Evolutionary conservation across 441 rosid genomes (phyloP).

Genomic region (Geranium incanum): DNA sequence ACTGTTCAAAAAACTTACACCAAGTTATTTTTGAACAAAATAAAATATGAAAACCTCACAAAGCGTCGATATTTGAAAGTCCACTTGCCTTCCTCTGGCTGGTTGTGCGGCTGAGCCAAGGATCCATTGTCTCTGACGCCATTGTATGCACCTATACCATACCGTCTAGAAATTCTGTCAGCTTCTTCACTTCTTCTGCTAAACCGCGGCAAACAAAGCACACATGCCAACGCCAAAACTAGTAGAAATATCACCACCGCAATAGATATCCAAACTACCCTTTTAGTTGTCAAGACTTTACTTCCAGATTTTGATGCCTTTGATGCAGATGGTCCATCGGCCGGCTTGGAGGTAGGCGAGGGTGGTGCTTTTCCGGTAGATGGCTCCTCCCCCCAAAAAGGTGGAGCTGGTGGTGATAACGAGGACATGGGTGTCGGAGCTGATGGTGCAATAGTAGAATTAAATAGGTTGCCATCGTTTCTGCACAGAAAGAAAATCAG

Average conservation of each 20-base stretch:
- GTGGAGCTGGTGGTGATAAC: constrained; percentile 33
- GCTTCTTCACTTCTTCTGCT: constrained; percentile 31
- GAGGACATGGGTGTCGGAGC: constrained; percentile 48
- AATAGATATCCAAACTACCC: constrained; percentile 31
- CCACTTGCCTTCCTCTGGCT: constrained; percentile 42
- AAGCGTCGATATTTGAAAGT: constrained; percentile 12
- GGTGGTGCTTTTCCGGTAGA: constrained; percentile 48
- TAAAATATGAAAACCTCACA: constrained; percentile 12
- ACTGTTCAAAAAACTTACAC: constrained; percentile 26
- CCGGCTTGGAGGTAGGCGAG: constrained; percentile 27
- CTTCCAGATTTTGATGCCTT: constrained; percentile 34
- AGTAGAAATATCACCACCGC: constrained; percentile 33
- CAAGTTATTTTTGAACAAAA: neutral
- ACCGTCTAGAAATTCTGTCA: constrained; percentile 27
- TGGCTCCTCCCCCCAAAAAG: constrained; percentile 40
- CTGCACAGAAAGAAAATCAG: constrained; percentile 32
- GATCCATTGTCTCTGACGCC: constrained; percentile 30
- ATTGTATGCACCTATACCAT: constrained; percentile 22
- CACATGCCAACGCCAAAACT: constrained; percentile 25
- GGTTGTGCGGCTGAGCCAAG: constrained; percentile 22
- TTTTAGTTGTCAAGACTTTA: constrained; percentile 33
- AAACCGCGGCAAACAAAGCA: constrained; percentile 39
- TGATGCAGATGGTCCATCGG: constrained; percentile 30
- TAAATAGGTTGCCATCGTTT: constrained; percentile 85
- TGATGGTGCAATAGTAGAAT: constrained; percentile 54